These are phyloP conservation scores for Triticum urartu DNA, from an alignment of 176 grass and related monocot genomes.

Conservation along the genomic window DNA sequence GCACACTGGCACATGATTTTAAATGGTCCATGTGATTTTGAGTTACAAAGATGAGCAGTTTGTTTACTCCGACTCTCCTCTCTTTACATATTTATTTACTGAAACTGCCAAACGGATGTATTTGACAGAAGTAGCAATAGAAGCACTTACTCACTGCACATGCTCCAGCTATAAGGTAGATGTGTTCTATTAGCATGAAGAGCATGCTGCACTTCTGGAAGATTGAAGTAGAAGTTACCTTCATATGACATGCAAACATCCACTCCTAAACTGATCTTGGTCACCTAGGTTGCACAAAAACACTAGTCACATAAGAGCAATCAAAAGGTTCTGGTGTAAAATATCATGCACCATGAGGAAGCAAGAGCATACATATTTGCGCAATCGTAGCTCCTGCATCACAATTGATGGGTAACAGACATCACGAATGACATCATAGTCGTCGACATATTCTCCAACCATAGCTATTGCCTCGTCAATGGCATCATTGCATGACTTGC, in stretches of 20 bases:
- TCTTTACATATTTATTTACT: not conserved
- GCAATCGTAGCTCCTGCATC: conserved; percentile 81
- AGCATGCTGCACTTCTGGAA: conserved; percentile 88
- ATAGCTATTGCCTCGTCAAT: conserved; percentile 57
- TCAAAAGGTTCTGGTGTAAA: not conserved
- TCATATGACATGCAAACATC: conserved; percentile 95
- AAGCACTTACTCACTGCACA: conserved; percentile 88
- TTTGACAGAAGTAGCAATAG: not conserved
- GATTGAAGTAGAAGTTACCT: conserved; percentile 84
- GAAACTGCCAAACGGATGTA: too few species aligned
- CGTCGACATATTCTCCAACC: conserved; percentile 82
- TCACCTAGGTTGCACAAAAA: conserved; percentile 41
- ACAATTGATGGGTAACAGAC: conserved; percentile 94
- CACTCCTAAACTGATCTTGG: conserved; percentile 77
- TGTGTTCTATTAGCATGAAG: conserved; percentile 92
- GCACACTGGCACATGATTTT: conserved; percentile 47
- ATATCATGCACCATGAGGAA: not conserved
- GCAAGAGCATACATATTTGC: conserved; percentile 76
- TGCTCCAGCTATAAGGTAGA: conserved; percentile 80
- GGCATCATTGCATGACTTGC: conserved; percentile 75
- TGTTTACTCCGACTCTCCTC: not conserved
- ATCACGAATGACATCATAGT: conserved; percentile 83
- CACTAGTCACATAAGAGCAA: not conserved
- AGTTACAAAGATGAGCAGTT: not conserved
- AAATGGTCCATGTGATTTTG: conserved; percentile 16